A percentile compares a stretch with the other conserved stretches of the same genome.
Conservation (phyloP, 2,329 filamentous ascomycete species). For the Trichoderma gracile region DNA sequence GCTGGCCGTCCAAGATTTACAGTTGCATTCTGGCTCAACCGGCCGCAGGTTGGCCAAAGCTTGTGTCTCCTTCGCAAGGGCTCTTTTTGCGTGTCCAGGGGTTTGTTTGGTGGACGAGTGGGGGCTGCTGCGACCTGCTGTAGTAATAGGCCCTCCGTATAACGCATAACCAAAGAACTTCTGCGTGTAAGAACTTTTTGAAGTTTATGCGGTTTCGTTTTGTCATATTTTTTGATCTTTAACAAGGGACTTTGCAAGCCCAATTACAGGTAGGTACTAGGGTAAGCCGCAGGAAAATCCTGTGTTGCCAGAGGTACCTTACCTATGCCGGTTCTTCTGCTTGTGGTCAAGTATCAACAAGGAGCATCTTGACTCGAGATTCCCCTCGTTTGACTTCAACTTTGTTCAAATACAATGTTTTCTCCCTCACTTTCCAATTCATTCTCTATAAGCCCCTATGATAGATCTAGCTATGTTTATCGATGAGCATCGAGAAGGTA, state of each 20-base stretch:
- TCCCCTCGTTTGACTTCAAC: not conserved
- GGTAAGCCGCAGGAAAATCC: not conserved
- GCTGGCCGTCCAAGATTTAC: slow-evolving; percentile 15
- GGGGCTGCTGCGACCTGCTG: no score
- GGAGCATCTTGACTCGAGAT: not conserved
- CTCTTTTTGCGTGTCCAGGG: slow-evolving; percentile 1
- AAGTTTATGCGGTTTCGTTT: not conserved
- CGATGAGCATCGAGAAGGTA: not conserved
- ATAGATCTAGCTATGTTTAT: no score
- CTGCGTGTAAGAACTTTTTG: no score
- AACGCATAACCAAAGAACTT: no score
- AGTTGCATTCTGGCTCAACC: not conserved
- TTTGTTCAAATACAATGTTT: no score
- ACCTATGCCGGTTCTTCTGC: not conserved
- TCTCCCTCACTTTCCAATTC: no score
- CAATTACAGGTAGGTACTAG: not conserved
- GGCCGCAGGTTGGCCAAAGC: slow-evolving; percentile 1
- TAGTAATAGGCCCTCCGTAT: no score
- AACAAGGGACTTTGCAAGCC: not conserved
- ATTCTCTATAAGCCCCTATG: no score
- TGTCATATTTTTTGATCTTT: no score
- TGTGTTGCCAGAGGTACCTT: not conserved
- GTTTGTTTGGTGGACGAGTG: not conserved
- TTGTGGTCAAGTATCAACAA: not conserved
- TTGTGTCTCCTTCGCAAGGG: not conserved